Conservation (phyloP, 495 filamentous ascomycete species). For the Venustampulla echinocandica region DNA sequence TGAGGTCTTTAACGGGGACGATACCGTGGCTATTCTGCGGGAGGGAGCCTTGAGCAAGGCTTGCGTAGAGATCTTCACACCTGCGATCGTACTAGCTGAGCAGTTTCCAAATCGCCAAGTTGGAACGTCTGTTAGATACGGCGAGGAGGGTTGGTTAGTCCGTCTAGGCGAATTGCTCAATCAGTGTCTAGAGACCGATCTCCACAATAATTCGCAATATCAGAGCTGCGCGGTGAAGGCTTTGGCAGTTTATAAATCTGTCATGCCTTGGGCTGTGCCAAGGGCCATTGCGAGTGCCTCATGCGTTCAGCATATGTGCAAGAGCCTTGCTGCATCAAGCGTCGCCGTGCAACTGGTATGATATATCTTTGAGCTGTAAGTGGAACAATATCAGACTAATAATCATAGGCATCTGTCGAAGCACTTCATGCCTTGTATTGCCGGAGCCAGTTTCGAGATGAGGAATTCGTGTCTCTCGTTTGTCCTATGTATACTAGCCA, state of each 20-base stretch:
- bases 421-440: conserved; percentile 74
- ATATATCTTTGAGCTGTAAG: not conserved
- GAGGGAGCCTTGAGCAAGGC: conserved; percentile 77
- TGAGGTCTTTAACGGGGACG: conserved; percentile 86
- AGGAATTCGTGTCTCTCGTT: conserved; percentile 71
- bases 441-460: conserved; percentile 61
- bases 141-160: conserved; percentile 77
- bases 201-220: conserved; percentile 53
- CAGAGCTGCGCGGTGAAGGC: conserved; percentile 63
- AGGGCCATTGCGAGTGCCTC: conserved; percentile 63
- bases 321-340: conserved; percentile 61
- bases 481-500: conserved; percentile 67
- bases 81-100: conserved; percentile 62
- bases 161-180: conserved; percentile 67
- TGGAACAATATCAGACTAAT: conserved; percentile 14
- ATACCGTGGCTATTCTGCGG: conserved; percentile 71
- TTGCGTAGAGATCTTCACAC: conserved; percentile 87
- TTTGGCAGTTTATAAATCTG: conserved; percentile 64
- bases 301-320: conserved; percentile 63
- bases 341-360: conserved; percentile 68
- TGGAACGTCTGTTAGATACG: conserved; percentile 54
- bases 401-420: conserved; percentile 67
- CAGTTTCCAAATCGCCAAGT: conserved; percentile 60
- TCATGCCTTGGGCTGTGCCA: conserved; percentile 75
- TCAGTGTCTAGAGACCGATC: conserved; percentile 58